Evolutionary conservation across 352 stramenopile species (phyloP).

Genomic region (Phytophthora sp.): DNA sequence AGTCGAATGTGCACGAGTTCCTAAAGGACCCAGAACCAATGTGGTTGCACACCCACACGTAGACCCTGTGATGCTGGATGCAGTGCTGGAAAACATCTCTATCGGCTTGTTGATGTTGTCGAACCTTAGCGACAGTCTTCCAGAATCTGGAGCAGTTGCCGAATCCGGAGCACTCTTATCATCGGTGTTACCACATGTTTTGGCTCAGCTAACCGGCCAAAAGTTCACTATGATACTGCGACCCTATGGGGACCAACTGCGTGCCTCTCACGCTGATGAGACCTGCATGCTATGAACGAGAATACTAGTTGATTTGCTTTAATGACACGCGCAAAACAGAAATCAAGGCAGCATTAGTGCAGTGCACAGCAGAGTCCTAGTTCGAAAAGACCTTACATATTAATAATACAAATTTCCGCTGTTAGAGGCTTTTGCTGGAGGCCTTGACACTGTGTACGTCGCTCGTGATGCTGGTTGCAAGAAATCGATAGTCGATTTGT

Average conservation of each 20-base stretch:
- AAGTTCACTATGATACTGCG: slow-evolving; percentile 44
- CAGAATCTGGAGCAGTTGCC: slow-evolving; percentile 8
- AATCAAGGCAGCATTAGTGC: slow-evolving; percentile 1
- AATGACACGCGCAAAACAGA: slow-evolving; percentile 7
- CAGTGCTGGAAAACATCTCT: slow-evolving; percentile 35
- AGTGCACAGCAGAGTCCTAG: slow-evolving; percentile 16
- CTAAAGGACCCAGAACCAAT: slow-evolving; percentile 43
- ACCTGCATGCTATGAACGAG: slow-evolving; percentile 21
- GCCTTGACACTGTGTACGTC: slow-evolving; percentile 45
- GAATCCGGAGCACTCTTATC: slow-evolving; percentile 11
- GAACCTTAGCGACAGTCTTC: slow-evolving; percentile 26
- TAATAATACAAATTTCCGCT: slow-evolving; percentile 38
- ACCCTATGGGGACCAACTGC: slow-evolving; percentile 22
- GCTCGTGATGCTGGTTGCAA: slow-evolving; percentile 7
- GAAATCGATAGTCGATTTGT: background rate
- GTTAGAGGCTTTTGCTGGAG: slow-evolving; percentile 49
- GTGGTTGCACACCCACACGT: slow-evolving; percentile 33
- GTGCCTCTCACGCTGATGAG: slow-evolving; percentile 20
- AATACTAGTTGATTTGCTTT: slow-evolving; percentile 23
- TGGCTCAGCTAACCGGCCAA: slow-evolving; percentile 40
- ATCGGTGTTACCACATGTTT: slow-evolving; percentile 43
- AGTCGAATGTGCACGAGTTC: slow-evolving; percentile 34
- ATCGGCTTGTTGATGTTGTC: slow-evolving; percentile 35
- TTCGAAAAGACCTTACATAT: slow-evolving; percentile 45
- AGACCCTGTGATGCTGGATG: slow-evolving; percentile 29